These are phyloP conservation scores for Penicillium olsonii DNA, from an alignment of 2,329 filamentous ascomycete genomes.

Conservation along the genomic window DNA sequence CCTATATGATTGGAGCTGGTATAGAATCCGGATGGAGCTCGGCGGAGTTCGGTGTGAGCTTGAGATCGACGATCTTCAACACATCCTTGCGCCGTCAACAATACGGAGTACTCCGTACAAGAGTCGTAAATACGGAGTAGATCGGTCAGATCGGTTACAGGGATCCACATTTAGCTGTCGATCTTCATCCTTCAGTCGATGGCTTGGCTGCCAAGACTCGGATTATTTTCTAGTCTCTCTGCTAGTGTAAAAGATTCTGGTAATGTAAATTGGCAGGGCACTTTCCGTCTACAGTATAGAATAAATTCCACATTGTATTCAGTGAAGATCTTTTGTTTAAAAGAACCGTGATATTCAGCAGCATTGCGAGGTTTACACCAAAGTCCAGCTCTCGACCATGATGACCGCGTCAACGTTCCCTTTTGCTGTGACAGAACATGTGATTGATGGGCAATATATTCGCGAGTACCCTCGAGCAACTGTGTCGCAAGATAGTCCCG, in stretches of 20 bases:
- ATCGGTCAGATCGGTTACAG: background rate
- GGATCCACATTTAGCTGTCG: background rate
- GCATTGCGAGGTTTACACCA: no score
- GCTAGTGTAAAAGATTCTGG: no score
- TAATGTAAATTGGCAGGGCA: no score
- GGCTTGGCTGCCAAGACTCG: background rate
- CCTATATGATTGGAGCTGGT: no score
- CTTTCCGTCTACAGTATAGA: no score
- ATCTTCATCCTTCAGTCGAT: background rate
- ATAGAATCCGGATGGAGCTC: no score
- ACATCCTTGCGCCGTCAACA: no score
- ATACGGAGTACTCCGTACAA: background rate
- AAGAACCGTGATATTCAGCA: no score
- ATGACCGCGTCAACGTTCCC: no score
- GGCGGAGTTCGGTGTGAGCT: background rate
- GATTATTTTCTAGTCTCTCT: background rate
- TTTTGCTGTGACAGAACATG: slow-evolving; percentile 11
- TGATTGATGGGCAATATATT: slow-evolving; percentile 11
- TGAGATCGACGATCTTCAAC: background rate
- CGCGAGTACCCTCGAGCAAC: slow-evolving; percentile 11
- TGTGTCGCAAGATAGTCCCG: background rate
- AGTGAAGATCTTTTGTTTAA: no score
- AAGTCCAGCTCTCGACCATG: no score
- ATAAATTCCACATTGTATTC: no score
- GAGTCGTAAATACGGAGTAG: background rate